Conservation (phyloP, 1,284 basidiomycete species). For the Mrakiaceae sp. region DNA sequence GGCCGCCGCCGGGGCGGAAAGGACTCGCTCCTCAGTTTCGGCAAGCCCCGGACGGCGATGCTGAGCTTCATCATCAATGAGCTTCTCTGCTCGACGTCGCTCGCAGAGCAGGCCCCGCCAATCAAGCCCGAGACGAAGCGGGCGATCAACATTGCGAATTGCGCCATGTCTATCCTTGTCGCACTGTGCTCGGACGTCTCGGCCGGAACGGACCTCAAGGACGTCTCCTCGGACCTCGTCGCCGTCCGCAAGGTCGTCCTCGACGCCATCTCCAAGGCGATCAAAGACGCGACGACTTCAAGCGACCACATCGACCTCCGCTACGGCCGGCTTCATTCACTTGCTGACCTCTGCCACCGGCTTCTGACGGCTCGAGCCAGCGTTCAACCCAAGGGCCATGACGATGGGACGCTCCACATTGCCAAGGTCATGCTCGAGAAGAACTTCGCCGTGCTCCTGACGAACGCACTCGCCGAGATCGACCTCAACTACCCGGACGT, state of each 20-base stretch:
- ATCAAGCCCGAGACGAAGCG: constrained; percentile 43
- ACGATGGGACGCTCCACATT: constrained; percentile 77
- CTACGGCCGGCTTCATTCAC: constrained; percentile 79
- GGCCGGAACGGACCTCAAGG: constrained; percentile 51
- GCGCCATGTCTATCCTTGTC: constrained; percentile 84
- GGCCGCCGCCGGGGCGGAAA: constrained; percentile 47
- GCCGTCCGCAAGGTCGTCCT: constrained; percentile 79
- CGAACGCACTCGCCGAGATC: constrained; percentile 78
- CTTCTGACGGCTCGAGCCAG: constrained; percentile 65
- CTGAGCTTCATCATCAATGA: constrained; percentile 68
- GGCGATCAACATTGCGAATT: constrained; percentile 51
- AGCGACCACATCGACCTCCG: constrained; percentile 54
- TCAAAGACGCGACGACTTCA: constrained; percentile 59
- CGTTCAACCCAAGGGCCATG: constrained; percentile 45
- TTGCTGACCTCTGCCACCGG: constrained; percentile 79
- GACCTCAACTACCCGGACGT: constrained; percentile 94
- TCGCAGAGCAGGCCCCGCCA: constrained; percentile 41
- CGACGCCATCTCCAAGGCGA: constrained; percentile 71
- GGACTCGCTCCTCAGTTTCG: constrained; percentile 36
- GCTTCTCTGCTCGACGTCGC: constrained; percentile 61
- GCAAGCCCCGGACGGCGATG: constrained; percentile 37
- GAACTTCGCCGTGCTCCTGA: constrained; percentile 83
- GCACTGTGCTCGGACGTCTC: constrained; percentile 79
- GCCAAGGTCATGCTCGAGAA: constrained; percentile 99
- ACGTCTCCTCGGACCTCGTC: constrained; percentile 64